Evolutionary conservation across 805 yeast genomes (phyloP).

Genomic region (Metschnikowia baotianmanensis): DNA sequence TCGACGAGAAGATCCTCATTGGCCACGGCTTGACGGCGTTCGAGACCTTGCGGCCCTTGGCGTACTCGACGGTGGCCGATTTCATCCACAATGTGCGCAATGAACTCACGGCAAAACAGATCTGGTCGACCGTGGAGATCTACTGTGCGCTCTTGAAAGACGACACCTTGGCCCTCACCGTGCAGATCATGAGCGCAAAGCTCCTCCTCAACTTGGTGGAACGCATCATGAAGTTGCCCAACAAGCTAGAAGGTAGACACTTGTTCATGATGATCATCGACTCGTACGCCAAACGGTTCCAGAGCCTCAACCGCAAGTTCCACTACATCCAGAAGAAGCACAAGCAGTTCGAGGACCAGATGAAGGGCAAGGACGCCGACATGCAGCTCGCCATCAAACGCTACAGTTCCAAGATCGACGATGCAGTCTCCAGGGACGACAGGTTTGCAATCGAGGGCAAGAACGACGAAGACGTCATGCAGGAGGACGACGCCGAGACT

Average conservation of each 20-base stretch:
- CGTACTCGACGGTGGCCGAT: conserved; percentile 94
- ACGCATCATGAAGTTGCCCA: conserved; percentile 75
- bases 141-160: conserved; percentile 82
- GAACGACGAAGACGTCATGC: not conserved
- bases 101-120: conserved; percentile 76
- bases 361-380: conserved; percentile 40
- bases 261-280: conserved; percentile 82
- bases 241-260: conserved; percentile 79
- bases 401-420: conserved; percentile 28
- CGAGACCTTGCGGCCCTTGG: conserved; percentile 88
- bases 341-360: conserved; percentile 46
- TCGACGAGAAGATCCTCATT: conserved; percentile 82
- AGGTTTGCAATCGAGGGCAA: not conserved
- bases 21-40: conserved; percentile 92
- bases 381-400: conserved; percentile 40
- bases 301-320: conserved; percentile 69
- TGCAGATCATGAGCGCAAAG: conserved; percentile 96
- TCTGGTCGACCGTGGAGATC: conserved; percentile 81
- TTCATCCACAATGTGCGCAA: conserved; percentile 88
- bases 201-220: conserved; percentile 84
- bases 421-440: too few relatives aligned
- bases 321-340: conserved; percentile 64
- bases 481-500: not conserved
- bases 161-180: conserved; percentile 76
- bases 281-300: conserved; percentile 81